phyloP scores from a whole-genome alignment of 176 grass and related monocot species.

The Aegilops speltoides region DNA sequence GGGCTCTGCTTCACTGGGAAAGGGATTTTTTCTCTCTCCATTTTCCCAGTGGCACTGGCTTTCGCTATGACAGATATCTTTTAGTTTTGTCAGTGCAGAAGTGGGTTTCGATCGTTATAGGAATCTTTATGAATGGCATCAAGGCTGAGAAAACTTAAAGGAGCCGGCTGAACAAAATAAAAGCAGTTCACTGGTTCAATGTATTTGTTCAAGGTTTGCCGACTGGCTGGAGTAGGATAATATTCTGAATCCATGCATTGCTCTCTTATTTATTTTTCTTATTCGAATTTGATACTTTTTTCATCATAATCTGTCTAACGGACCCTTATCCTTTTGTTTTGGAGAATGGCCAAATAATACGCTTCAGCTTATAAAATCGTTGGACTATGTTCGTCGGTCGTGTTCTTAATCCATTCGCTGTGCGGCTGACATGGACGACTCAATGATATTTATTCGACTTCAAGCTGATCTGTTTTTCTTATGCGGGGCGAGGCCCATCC shows the following conservation, averaged over 20 bases:
- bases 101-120: not conserved
- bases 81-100: not conserved
- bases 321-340: not conserved
- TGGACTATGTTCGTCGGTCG: not conserved
- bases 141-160: not conserved
- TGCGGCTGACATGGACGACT: not conserved
- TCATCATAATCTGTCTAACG: not conserved
- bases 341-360: not conserved
- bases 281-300: not conserved
- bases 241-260: not conserved
- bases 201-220: not conserved
- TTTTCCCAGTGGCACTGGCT: not conserved
- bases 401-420: not conserved
- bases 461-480: not conserved
- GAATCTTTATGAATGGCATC: not conserved
- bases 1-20: too few relatives aligned
- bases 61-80: not conserved
- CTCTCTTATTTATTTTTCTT: not conserved
- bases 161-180: not conserved
- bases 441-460: not conserved
- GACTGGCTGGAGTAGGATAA: not conserved
- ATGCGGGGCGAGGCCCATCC: not conserved
- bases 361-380: not conserved
- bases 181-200: not conserved
- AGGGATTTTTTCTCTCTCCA: too few relatives aligned